These are phyloP conservation scores for Parastagonospora nodorum DNA, from an alignment of 2,329 filamentous ascomycete genomes.

Conservation along the genomic window DNA sequence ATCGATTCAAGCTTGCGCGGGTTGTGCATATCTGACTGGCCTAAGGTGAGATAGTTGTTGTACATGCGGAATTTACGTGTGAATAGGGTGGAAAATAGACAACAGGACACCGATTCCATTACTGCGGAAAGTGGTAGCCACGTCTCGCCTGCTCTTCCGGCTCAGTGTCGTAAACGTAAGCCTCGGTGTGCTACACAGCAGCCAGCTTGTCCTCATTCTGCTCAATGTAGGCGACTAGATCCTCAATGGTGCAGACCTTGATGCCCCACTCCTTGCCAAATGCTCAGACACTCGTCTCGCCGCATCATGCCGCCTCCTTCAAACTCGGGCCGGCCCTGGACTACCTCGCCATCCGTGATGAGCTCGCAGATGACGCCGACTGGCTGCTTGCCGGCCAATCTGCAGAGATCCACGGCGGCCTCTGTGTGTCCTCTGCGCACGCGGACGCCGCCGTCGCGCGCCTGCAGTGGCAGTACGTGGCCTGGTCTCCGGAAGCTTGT, in stretches of 20 bases:
- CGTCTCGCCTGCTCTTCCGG: too few species aligned
- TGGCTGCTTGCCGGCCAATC: slow-evolving; percentile 72
- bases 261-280: slow-evolving; percentile 90
- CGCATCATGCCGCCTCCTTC: slow-evolving; percentile 84
- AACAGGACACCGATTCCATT: too few species aligned
- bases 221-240: slow-evolving; percentile 79
- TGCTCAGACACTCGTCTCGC: slow-evolving; percentile 80
- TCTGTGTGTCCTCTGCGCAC: slow-evolving; percentile 87
- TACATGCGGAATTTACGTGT: too few species aligned
- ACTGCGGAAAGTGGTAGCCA: too few species aligned
- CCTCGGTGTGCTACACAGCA: background rate
- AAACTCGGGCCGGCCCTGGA: slow-evolving; percentile 69
- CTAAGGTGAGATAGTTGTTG: too few species aligned
- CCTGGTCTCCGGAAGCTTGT: slow-evolving; percentile 79
- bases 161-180: too few species aligned
- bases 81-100: too few species aligned
- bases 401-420: slow-evolving; percentile 88
- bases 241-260: slow-evolving; percentile 94
- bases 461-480: slow-evolving; percentile 85
- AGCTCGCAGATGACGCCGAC: slow-evolving; percentile 90
- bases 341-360: slow-evolving; percentile 80
- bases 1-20: too few species aligned
- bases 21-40: too few species aligned
- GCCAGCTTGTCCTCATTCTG: slow-evolving; percentile 65
- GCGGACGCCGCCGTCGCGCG: slow-evolving; percentile 78